Evolutionary conservation across 2,329 filamentous ascomycete species (phyloP), one percentile per base, ranked within the genome.

Genomic region (Arthrocladium fulminans): DNA sequence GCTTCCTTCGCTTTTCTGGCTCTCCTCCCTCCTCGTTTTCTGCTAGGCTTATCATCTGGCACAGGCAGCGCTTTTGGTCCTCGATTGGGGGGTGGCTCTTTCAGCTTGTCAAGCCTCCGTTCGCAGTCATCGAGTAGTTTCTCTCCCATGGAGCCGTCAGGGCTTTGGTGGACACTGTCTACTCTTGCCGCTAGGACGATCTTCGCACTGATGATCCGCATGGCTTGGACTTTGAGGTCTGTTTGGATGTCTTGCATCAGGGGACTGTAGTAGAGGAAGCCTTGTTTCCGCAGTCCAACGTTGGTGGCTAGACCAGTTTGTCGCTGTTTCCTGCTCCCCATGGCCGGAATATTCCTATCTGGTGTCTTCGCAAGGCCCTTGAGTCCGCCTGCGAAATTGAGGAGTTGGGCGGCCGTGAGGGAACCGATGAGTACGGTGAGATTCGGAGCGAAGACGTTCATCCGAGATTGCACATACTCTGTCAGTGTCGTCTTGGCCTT

Each of bases 1-100:
- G 90, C 89, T 67, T 95, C 92, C 75, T 98, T 98, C 51, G 90
- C 90, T 67, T 95, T 95, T 49, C 92, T 76, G 10, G 89, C 92
- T 56, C 88, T 77, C 48, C 90, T 76, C 45, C 92, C 92, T 65
- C 92, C 92, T 55, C 92, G 85, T 66, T 98, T 98, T 27, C 89
- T 77, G 0, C 86, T 82, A 1, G 88, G 92, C 65, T 97, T 98
- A 67, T 98, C 92, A 62, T 97, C 92, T 0, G 92, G 92, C 0
- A 87, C 86, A 1, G 90, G 90, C 0, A 97, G 77, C 1, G 92
- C 92, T 52, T 88, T 82, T 13, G 81, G 77, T 2, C 88, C 88
- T 62, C 92, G 88, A 69, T 94, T 96, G 3, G 88, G 84, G 2
- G 92, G 83, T 12, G 90, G 86, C 60, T 95, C 88, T 0, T 88